Evolutionary conservation across 192 early-diverging fungal species (phyloP), one percentile per base, ranked within the genome.

Genomic region (Coemansia sp.): DNA sequence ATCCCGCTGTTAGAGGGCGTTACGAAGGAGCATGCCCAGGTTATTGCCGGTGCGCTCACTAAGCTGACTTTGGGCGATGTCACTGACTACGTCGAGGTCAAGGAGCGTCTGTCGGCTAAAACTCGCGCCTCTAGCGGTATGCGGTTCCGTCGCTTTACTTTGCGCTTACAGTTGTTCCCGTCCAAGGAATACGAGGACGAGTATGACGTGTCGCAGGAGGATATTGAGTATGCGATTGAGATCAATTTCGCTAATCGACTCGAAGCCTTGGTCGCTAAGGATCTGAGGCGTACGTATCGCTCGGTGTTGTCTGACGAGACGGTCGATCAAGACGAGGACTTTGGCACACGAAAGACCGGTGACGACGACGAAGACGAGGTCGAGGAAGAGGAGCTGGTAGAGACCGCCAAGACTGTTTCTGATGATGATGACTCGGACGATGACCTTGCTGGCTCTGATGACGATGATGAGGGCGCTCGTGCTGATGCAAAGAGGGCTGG

Each of bases 121-220:
- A 75, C 74, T 7, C 60, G 74, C 34, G 33, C 76, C 0, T 27
- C 16, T 1, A 68, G 78, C 49, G 65, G 69, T 57, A 66, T 60
- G 24, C 90, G 96, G 36, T 74, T 86, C 63, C 95, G 95, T 87
- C 79, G 91, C 49, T 91, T 96, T 65, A 89, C 87, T 11, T 81
- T 99, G 39, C 89, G 90, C 16, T 72, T 99, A 72, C 84, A 95
- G 69, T 85, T 99, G 75, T 99, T 96, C 91, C 79, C 88, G 22
- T 86, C 89, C 61, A 84, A 88, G 16, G 94, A 92, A 47, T 95
- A 94, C 78, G 72, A 79, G 53, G 81, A 87, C 18, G 93, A 97
- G 77, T 92, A 96, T 64, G 89, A 90, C 64, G 84, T 97, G 38
- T 72, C 77, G 3, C 74, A 87, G 5, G 73, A 73, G 10, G 90